Evolutionary conservation across 768 basidiomycete species (phyloP).

Genomic region (Collybia sp.): DNA sequence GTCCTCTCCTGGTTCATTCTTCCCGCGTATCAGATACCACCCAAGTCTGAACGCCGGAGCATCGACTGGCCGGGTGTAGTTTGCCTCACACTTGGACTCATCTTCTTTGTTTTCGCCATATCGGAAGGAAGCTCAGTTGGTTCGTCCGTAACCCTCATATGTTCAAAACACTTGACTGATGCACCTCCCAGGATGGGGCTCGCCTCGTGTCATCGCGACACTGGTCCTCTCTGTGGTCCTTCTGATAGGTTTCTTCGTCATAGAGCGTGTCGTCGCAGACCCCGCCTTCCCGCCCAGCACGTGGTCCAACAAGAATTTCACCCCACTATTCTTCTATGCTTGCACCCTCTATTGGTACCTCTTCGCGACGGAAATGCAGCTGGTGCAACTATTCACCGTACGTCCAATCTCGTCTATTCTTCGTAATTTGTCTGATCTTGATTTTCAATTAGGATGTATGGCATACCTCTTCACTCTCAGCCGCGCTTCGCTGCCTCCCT

Average conservation of each 20-base stretch:
- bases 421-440: background rate
- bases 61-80: conserved; percentile 12
- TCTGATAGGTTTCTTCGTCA: conserved; percentile 37
- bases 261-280: conserved; percentile 24
- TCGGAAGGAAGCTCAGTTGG: conserved; percentile 30
- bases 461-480: conserved; percentile 25
- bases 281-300: conserved; percentile 25
- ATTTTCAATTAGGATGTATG: conserved; percentile 18
- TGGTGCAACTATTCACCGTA: conserved; percentile 20
- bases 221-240: conserved; percentile 37
- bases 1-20: conserved; percentile 8
- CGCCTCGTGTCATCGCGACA: conserved; percentile 34
- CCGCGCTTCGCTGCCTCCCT: conserved; percentile 25
- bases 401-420: conserved; percentile 1
- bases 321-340: conserved; percentile 29
- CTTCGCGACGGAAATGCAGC: conserved; percentile 28
- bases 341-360: conserved; percentile 9
- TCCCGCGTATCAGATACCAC: conserved; percentile 1
- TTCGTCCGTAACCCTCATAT: background rate
- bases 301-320: conserved; percentile 31
- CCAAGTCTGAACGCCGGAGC: conserved; percentile 1
- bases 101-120: conserved; percentile 31
- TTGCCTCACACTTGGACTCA: conserved; percentile 13
- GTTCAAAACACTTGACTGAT: background rate
- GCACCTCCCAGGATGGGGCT: conserved; percentile 34